Base-by-base conservation (phyloP, 441 rosid genomes). In the Adansonia madagascariensis region DNA sequence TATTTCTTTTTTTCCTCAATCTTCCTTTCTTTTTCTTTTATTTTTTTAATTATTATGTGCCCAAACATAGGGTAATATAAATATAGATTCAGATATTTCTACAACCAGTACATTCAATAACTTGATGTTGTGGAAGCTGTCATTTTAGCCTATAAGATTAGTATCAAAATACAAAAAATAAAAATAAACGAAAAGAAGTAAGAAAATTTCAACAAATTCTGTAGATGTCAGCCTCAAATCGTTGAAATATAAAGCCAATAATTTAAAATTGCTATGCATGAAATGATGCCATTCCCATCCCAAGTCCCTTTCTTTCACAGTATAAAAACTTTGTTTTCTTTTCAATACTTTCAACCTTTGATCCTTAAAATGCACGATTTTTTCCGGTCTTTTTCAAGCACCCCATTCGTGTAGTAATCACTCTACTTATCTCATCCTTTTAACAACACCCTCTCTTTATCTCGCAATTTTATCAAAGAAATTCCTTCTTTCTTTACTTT, bases 401-500 rank as follows among this genome's bases (percentile, higher is more conserved):
- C 12, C 44, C 43, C 0, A 6, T 22, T 24, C 59, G 10, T 6
- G 57, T 69, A 69, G 18, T 24, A 69, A 49, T 0, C 39, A 69
- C 59, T 57, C 59, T 22, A 69, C 57, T 49, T 69, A 69, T 47
- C 73, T 47, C 2, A 69, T 14, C 39, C 39, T 56, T 53, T 67
- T 15, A 2, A 1, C 11, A 11, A 27, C 0, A 12, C 0, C n/a
- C 15, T 47, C 5, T 22, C 41, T 68, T 18, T 18, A 4, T 20
- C 56, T 68, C 35, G 24, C 41, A 68, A 15, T 68, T 47, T 49
- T 31, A 31, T 31, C 39, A 31, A 31, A 31, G 39, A 31, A 31
- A 31, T 31, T 31, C 39, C 39, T 31, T 31, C 39, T 31, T 31
- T 31, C 39, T 31, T 31, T 31, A 31, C 39, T 31, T 31, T 31